These are phyloP conservation scores for Cladophialophora exuberans DNA, from an alignment of 2,329 filamentous ascomycete species.

Conservation along the genomic window DNA sequence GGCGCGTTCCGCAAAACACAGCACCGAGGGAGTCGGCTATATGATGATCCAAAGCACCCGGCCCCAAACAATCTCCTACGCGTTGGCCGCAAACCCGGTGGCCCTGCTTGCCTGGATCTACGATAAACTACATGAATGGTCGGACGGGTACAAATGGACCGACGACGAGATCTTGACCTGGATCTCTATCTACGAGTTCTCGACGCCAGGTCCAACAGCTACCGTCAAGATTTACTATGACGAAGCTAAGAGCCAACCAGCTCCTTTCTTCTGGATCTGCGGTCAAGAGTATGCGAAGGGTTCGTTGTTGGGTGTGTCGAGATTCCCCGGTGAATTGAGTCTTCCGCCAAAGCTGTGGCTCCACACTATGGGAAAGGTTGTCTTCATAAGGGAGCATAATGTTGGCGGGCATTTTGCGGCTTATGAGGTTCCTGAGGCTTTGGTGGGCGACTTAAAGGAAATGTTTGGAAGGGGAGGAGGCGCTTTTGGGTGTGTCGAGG, in stretches of 20 bases:
- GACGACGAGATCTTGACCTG: constrained; percentile 76
- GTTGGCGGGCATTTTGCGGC: constrained; percentile 58
- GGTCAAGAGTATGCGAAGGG: constrained; percentile 7
- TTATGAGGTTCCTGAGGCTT: constrained; percentile 52
- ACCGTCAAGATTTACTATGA: constrained; percentile 74
- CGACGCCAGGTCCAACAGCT: constrained; percentile 67
- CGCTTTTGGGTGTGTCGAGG: constrained; percentile 38
- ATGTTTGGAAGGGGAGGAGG: constrained; percentile 51
- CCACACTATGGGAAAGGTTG: constrained; percentile 54
- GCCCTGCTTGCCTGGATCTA: constrained; percentile 77
- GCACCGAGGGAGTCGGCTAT: constrained; percentile 14
- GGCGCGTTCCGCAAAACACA: constrained; percentile 60
- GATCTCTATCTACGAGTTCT: constrained; percentile 74
- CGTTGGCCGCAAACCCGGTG: constrained; percentile 69
- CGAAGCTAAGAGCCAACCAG: constrained; percentile 44
- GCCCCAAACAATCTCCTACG: constrained; percentile 72
- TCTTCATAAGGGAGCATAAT: constrained; percentile 50
- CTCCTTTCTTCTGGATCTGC: neutral
- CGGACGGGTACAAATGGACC: constrained; percentile 71
- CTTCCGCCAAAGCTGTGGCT: constrained; percentile 55
- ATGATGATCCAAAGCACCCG: constrained; percentile 63
- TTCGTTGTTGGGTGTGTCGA: constrained; percentile 57
- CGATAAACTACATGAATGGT: constrained; percentile 79
- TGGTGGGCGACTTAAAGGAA: constrained; percentile 47
- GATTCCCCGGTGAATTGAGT: constrained; percentile 55